phyloP scores from a whole-genome alignment of 2,329 filamentous ascomycete species.

The Epicoccum sorghinum region DNA sequence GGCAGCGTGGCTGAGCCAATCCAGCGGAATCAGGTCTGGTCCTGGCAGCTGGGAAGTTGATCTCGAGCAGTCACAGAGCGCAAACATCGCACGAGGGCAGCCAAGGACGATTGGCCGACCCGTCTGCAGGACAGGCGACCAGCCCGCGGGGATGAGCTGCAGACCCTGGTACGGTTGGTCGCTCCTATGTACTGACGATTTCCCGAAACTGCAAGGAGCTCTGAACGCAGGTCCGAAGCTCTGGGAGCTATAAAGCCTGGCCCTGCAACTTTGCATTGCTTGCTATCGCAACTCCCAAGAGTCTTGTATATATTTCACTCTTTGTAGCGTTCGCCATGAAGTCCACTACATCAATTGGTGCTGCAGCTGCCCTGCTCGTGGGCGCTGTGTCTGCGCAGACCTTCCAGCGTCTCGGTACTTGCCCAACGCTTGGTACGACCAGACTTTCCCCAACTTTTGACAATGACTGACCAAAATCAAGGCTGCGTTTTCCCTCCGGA shows the following conservation, averaged over 20 bases:
- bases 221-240: conserved; percentile 32
- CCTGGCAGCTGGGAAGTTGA: conserved; percentile 26
- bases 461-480: conserved; percentile 28
- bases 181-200: conserved; percentile 6
- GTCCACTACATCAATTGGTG: conserved; percentile 33
- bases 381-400: conserved; percentile 54
- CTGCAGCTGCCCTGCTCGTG: conserved; percentile 37
- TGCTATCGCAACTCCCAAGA: conserved; percentile 27
- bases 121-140: conserved; percentile 19
- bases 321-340: conserved; percentile 38
- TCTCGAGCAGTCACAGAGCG: conserved; percentile 41
- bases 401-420: conserved; percentile 62
- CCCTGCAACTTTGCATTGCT: conserved; percentile 19
- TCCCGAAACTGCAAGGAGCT: conserved; percentile 8
- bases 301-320: conserved; percentile 19
- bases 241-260: conserved; percentile 37
- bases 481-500: conserved; percentile 64
- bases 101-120: conserved; percentile 19
- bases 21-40: conserved; percentile 25
- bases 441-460: not conserved
- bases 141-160: conserved; percentile 19
- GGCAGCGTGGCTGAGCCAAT: conserved; percentile 23
- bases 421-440: conserved; percentile 58
- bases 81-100: conserved; percentile 37
- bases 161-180: conserved; percentile 17